Percentiles rank a stretch among this genome's conserved stretches.
Evolutionary conservation across 352 stramenopile genomes (phyloP).

Genomic region (Globisporangium ultimum): DNA sequence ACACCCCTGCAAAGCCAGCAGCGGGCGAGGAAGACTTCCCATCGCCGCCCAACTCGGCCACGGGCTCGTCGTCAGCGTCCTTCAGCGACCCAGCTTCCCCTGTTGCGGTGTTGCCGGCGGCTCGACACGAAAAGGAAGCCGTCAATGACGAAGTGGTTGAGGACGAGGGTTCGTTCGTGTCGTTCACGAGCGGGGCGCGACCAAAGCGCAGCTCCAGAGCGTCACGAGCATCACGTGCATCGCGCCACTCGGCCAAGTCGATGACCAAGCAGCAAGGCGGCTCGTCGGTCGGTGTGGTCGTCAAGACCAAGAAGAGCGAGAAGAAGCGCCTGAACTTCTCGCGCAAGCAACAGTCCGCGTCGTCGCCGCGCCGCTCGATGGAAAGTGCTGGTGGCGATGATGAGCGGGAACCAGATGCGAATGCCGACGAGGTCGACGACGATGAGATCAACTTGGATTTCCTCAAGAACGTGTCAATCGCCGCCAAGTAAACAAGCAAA

Average conservation of each 20-base stretch:
- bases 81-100: conserved; percentile 12
- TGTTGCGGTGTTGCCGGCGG: background rate
- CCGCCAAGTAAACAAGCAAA: conserved; percentile 13
- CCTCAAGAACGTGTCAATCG: conserved; percentile 42
- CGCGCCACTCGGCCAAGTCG: background rate
- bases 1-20: conserved; percentile 3
- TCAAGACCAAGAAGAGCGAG: conserved; percentile 27
- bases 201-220: conserved; percentile 4
- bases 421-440: conserved; percentile 46
- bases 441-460: conserved; percentile 82
- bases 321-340: conserved; percentile 35
- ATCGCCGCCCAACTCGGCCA: conserved; percentile 15
- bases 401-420: conserved; percentile 19
- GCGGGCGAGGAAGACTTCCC: conserved; percentile 5
- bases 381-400: conserved; percentile 23
- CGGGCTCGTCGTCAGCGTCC: conserved; percentile 15
- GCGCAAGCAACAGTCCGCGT: conserved; percentile 21
- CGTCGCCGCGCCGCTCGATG: conserved; percentile 16
- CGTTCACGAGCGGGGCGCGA: conserved; percentile 16
- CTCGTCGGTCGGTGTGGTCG: background rate
- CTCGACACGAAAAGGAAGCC: background rate
- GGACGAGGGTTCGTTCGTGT: conserved; percentile 24
- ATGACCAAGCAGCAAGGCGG: background rate
- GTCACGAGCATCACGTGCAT: conserved; percentile 8
- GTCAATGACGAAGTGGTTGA: background rate